A percentile compares a stretch with the other conserved stretches of the same genome.
These are phyloP conservation scores for Turritis glabra DNA, from an alignment of 345 rosid genomes.

Conservation along the genomic window DNA sequence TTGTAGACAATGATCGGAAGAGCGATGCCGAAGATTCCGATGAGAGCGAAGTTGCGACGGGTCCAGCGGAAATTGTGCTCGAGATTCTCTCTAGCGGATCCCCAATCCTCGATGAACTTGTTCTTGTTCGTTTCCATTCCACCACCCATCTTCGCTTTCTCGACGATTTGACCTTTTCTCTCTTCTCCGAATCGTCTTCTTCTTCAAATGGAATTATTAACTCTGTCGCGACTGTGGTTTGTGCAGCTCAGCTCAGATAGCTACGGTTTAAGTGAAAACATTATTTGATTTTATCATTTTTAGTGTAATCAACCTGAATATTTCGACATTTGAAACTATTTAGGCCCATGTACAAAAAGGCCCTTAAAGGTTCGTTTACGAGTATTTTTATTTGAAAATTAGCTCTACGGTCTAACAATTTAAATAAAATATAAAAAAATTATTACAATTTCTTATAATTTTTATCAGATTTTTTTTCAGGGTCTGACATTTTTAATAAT, in stretches of 20 bases:
- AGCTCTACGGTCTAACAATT: too few species aligned
- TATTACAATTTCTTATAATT: too few species aligned
- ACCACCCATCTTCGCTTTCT: conserved; percentile 65
- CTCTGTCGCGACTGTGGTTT: conserved; percentile 12
- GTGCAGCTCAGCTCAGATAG: too few species aligned
- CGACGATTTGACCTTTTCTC: not conserved
- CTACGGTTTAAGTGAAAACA: too few species aligned
- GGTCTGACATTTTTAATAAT: too few species aligned
- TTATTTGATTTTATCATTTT: not conserved
- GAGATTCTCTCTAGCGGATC: conserved; percentile 80
- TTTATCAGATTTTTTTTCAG: too few species aligned
- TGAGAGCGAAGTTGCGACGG: conserved; percentile 84
- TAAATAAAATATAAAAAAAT: too few species aligned
- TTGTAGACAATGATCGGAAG: conserved; percentile 78
- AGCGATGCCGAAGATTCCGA: conserved; percentile 90
- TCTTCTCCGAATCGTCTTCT: conserved; percentile 21
- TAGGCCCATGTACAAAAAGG: not conserved
- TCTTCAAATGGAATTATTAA: not conserved
- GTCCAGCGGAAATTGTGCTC: conserved; percentile 95
- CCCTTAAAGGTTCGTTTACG: too few species aligned
- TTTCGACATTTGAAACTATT: too few species aligned
- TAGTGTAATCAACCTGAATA: too few species aligned
- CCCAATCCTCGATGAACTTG: conserved; percentile 91
- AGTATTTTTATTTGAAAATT: too few species aligned
- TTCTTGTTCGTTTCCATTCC: conserved; percentile 96